Conservation (phyloP, 208 protist genomes). For the Acanthamoeba royreba region DNA sequence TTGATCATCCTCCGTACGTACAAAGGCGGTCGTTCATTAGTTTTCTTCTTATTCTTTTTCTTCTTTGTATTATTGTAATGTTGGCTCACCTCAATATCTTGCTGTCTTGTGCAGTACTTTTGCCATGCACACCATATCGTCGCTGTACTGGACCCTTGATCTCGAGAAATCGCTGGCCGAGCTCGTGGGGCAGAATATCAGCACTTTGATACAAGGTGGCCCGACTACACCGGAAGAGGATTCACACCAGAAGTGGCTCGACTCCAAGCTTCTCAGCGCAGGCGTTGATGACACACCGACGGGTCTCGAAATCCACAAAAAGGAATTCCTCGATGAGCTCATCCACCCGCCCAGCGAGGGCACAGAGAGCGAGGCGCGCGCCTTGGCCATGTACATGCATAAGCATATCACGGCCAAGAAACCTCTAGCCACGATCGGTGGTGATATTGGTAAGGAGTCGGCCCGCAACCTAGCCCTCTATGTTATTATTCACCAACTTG, state of each 20-base stretch:
- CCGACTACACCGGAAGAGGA: background rate
- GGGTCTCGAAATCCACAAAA: background rate
- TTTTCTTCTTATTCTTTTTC: background rate
- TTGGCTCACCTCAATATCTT: too few species aligned
- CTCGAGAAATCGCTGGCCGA: background rate
- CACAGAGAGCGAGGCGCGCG: background rate
- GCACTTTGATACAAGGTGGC: background rate
- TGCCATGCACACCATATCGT: background rate
- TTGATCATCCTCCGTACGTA: too few species aligned
- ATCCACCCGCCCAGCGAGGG: background rate
- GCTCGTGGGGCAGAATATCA: background rate
- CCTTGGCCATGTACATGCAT: constrained; percentile 35
- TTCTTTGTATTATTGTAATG: too few species aligned
- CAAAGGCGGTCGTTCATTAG: too few species aligned
- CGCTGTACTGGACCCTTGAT: background rate
- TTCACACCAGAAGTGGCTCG: background rate
- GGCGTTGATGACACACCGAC: background rate
- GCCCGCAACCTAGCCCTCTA: too few species aligned
- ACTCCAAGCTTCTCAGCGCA: background rate
- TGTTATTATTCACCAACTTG: background rate
- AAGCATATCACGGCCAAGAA: constrained; percentile 35
- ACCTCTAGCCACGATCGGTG: background rate
- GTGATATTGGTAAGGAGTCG: background rate
- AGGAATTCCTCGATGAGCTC: constrained; percentile 12
- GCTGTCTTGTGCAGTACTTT: background rate